Evolutionary conservation across 1,284 basidiomycete genomes (phyloP).

Genomic region (Apiotrichum akiyoshidainum): DNA sequence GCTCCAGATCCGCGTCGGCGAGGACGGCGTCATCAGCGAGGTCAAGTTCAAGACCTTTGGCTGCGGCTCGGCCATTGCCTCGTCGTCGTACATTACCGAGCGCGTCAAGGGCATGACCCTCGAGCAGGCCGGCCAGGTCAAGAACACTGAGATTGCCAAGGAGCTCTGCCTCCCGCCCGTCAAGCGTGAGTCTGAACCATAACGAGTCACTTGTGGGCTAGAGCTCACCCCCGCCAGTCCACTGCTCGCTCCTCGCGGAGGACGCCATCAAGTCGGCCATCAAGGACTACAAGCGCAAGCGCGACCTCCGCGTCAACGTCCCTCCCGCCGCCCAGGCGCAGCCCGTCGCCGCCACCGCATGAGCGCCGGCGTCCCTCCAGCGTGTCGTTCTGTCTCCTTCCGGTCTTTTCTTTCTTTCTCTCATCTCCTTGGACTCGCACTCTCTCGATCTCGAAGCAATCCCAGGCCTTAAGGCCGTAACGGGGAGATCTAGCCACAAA

Average conservation of each 20-base stretch:
- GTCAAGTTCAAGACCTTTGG: slow-evolving; percentile 99
- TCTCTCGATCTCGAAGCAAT: too few species aligned
- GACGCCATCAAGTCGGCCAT: slow-evolving; percentile 95
- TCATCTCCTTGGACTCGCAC: too few species aligned
- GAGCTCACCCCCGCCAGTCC: slow-evolving; percentile 34
- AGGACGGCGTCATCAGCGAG: slow-evolving; percentile 85
- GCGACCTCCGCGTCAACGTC: slow-evolving; percentile 52
- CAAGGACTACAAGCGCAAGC: slow-evolving; percentile 83
- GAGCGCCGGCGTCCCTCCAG: not conserved
- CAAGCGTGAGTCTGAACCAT: slow-evolving; percentile 69
- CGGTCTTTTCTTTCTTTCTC: too few species aligned
- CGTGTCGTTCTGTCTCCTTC: not conserved
- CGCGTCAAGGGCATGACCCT: slow-evolving; percentile 91
- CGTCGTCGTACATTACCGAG: slow-evolving; percentile 96
- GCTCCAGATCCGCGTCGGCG: slow-evolving; percentile 95
- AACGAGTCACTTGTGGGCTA: not conserved
- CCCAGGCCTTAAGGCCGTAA: too few species aligned
- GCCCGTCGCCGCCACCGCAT: slow-evolving; percentile 7
- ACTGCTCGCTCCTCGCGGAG: slow-evolving; percentile 84
- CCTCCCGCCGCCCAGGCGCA: slow-evolving; percentile 13
- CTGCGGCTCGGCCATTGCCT: slow-evolving; percentile 86
- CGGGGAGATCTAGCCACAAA: too few species aligned
- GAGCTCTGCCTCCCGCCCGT: slow-evolving; percentile 93
- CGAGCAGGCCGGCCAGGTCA: slow-evolving; percentile 92
- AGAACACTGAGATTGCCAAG: slow-evolving; percentile 99